Evolutionary conservation across 768 basidiomycete genomes (phyloP).

Genomic region (Termitomyces sp.): DNA sequence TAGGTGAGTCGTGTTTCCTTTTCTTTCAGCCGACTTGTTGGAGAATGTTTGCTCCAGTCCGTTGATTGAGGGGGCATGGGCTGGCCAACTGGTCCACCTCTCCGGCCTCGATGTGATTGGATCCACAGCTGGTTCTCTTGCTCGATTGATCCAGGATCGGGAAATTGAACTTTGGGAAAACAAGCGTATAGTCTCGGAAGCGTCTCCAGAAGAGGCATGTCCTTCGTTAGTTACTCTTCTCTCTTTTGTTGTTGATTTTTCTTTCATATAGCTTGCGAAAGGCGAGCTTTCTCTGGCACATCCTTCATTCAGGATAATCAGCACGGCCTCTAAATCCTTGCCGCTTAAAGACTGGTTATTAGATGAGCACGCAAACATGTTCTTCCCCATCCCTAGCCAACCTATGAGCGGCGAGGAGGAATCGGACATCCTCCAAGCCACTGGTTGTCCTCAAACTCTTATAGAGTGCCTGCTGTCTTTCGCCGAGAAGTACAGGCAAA

Average conservation of each 20-base stretch:
- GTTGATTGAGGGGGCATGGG: slow-evolving; percentile 54
- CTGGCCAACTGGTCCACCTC: slow-evolving; percentile 52
- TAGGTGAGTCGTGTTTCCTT: slow-evolving; percentile 33
- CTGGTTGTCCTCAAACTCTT: slow-evolving; percentile 37
- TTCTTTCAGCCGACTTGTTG: background rate
- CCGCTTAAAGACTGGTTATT: slow-evolving; percentile 67
- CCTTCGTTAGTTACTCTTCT: background rate
- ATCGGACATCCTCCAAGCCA: slow-evolving; percentile 37
- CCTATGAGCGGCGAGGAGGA: slow-evolving; percentile 57
- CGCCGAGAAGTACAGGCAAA: slow-evolving; percentile 52
- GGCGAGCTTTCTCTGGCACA: slow-evolving; percentile 46
- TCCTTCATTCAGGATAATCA: slow-evolving; percentile 56
- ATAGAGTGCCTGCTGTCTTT: slow-evolving; percentile 43
- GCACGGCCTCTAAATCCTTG: slow-evolving; percentile 57
- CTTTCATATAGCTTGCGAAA: slow-evolving; percentile 17
- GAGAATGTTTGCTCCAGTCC: slow-evolving; percentile 1
- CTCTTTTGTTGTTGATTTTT: background rate
- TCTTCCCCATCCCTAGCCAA: slow-evolving; percentile 55
- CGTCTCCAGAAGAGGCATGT: slow-evolving; percentile 38
- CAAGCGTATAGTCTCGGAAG: slow-evolving; percentile 50
- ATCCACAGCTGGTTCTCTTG: slow-evolving; percentile 56
- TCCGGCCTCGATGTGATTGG: slow-evolving; percentile 62
- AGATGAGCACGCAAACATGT: slow-evolving; percentile 67
- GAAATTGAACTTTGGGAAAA: slow-evolving; percentile 64
- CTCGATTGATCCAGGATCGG: slow-evolving; percentile 54